Evolutionary conservation across 768 basidiomycete species (phyloP).

Genomic region (Paxillus ammoniavirescens): DNA sequence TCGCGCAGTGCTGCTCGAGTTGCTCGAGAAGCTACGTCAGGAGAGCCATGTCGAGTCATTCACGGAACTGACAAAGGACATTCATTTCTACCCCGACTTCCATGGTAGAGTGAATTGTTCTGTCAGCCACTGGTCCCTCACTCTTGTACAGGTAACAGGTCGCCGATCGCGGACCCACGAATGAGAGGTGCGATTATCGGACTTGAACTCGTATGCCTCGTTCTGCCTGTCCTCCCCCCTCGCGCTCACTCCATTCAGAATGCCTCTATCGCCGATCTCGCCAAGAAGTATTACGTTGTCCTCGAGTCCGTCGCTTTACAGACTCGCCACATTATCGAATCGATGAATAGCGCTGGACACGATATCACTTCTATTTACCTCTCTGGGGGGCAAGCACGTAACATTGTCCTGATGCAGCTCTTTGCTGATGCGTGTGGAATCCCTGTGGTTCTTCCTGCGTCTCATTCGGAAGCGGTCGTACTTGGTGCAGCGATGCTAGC

Average conservation of each 20-base stretch:
- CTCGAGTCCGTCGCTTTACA: slow-evolving; percentile 94
- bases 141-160: slow-evolving; percentile 74
- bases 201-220: slow-evolving; percentile 61
- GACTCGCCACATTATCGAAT: slow-evolving; percentile 90
- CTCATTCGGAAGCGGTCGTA: slow-evolving; percentile 80
- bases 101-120: slow-evolving; percentile 54
- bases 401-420: slow-evolving; percentile 82
- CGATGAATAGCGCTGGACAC: slow-evolving; percentile 87
- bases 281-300: slow-evolving; percentile 86
- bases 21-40: slow-evolving; percentile 62
- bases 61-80: slow-evolving; percentile 84
- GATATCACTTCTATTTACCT: slow-evolving; percentile 82
- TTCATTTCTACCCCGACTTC: slow-evolving; percentile 95
- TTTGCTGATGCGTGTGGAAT: slow-evolving; percentile 83
- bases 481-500: slow-evolving; percentile 94
- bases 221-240: not conserved
- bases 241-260: slow-evolving; percentile 43
- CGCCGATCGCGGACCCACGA: slow-evolving; percentile 91
- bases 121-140: not conserved
- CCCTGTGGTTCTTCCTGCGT: slow-evolving; percentile 79
- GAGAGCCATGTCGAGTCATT: slow-evolving; percentile 57
- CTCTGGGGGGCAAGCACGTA: slow-evolving; percentile 92
- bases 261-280: slow-evolving; percentile 72
- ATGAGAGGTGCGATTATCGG: slow-evolving; percentile 94
- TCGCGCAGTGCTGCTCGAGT: slow-evolving; percentile 63